Base-by-base conservation (phyloP, 1,284 basidiomycete genomes). In the Mycosarcoma maydis region DNA sequence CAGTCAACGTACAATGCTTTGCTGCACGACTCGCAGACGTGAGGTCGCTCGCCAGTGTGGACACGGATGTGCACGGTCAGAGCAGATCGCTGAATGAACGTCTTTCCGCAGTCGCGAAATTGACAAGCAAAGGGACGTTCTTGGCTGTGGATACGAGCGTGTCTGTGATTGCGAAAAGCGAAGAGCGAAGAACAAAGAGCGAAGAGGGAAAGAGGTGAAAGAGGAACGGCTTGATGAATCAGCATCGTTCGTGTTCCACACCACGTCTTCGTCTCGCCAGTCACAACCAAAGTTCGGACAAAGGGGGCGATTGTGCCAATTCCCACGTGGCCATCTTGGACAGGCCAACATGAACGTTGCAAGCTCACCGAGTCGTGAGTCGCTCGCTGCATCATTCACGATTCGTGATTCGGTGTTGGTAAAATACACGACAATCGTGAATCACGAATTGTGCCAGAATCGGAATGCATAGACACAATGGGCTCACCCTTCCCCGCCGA, bases 21-120 rank as follows among this genome's bases (percentile, higher is more conserved):
- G 51, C 52, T 49, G 53, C 79, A 80, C 89, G 92, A 17, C 86
- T 90, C 14, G 56, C 92, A 94, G 47, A 86, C 87, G 80, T 93
- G 91, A 8, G 92, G 92, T 77, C 91, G 90, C 83, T 93, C 76
- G 14, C 77, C 75, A 1, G 92, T 92, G 76, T 94, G 92, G 8
- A 92, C 90, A 37, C 92, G 88, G 49, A 87, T 85, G 81, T 94
- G 92, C 5, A 94, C 92, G 47, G 90, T 90, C 58, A 94, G 83
- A 22, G 92, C 92, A 2, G 73, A 76, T 39, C 76, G 69, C 48
- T 83, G 76, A 23, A 81, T 80, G 46, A 81, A 81, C 10, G 76
- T 75, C 62, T 80, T 79, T 55, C 71, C 70, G 54, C 80, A 81
- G 11, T 49, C 61, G 13, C 54, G 57, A 33, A 71, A 75, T 3